Evolutionary conservation across 2,329 filamentous ascomycete species (phyloP).

Genomic region (Diaporthe amygdali): DNA sequence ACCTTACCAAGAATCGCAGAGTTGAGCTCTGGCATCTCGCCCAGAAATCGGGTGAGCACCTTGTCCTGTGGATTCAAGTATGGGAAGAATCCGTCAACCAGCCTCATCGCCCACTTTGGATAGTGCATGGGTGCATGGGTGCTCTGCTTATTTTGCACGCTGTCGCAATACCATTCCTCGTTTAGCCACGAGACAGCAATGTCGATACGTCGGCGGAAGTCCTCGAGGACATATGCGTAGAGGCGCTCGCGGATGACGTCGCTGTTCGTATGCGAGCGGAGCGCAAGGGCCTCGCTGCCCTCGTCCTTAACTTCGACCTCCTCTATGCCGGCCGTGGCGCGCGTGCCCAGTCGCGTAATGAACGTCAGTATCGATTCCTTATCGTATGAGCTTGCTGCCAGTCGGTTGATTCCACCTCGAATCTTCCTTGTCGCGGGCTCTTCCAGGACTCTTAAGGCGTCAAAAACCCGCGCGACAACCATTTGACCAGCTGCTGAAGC

Average conservation of each 20-base stretch:
- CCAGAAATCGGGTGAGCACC: conserved; percentile 86
- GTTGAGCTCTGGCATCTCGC: conserved; percentile 85
- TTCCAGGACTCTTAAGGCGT: conserved; percentile 76
- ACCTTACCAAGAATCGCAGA: conserved; percentile 75
- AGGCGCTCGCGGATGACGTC: conserved; percentile 80
- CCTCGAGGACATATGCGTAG: conserved; percentile 86
- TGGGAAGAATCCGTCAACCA: conserved; percentile 88
- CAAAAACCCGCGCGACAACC: conserved; percentile 78
- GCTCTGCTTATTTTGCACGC: conserved; percentile 47
- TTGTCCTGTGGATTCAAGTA: conserved; percentile 94
- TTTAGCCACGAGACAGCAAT: conserved; percentile 92
- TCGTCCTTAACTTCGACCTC: conserved; percentile 63
- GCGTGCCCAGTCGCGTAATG: conserved; percentile 82
- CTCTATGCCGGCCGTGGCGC: conserved; percentile 75
- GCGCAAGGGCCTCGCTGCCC: conserved; percentile 41
- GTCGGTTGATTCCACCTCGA: conserved; percentile 78
- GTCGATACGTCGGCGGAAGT: conserved; percentile 89
- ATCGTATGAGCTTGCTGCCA: conserved; percentile 85
- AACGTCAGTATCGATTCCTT: conserved; percentile 91
- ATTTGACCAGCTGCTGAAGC: conserved; percentile 76
- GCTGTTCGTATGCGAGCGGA: conserved; percentile 50
- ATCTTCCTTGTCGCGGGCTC: conserved; percentile 65
- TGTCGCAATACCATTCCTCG: conserved; percentile 98
- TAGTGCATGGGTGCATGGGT: conserved; percentile 69
- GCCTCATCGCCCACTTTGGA: conserved; percentile 75